A percentile compares a stretch with the other conserved stretches of the same genome.
phyloP scores from a whole-genome alignment of 768 basidiomycete genomes.

The Mycena haematopus region DNA sequence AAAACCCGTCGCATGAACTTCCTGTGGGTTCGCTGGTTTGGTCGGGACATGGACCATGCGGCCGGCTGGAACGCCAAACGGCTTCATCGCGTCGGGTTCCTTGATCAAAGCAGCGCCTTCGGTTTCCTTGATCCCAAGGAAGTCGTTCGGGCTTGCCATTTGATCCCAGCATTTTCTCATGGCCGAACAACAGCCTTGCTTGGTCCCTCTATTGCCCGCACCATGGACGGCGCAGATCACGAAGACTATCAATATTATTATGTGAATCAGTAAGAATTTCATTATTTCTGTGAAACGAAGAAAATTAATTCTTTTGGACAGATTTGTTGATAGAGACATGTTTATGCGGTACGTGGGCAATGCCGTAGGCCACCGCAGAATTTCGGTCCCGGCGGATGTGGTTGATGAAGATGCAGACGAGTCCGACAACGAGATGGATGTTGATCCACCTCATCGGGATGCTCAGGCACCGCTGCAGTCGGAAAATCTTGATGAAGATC shows the following conservation, averaged over 20 bases:
- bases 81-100: background rate
- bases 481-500: background rate
- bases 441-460: no score
- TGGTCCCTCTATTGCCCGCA: background rate
- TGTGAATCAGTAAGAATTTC: background rate
- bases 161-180: background rate
- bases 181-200: background rate
- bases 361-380: background rate
- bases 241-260: background rate
- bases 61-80: background rate
- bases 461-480: background rate
- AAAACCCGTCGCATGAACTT: slow-evolving; percentile 2
- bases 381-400: background rate
- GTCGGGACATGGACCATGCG: background rate
- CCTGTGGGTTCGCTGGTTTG: slow-evolving; percentile 3
- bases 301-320: background rate
- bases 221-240: background rate
- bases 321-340: slow-evolving; percentile 9
- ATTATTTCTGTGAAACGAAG: background rate
- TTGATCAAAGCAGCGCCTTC: background rate
- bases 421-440: background rate
- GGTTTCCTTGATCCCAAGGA: background rate
- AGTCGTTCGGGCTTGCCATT: background rate
- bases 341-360: background rate
- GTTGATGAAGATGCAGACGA: background rate